Conservation (phyloP, 2,329 filamentous ascomycete species). For the Colletotrichum higginsianum region DNA sequence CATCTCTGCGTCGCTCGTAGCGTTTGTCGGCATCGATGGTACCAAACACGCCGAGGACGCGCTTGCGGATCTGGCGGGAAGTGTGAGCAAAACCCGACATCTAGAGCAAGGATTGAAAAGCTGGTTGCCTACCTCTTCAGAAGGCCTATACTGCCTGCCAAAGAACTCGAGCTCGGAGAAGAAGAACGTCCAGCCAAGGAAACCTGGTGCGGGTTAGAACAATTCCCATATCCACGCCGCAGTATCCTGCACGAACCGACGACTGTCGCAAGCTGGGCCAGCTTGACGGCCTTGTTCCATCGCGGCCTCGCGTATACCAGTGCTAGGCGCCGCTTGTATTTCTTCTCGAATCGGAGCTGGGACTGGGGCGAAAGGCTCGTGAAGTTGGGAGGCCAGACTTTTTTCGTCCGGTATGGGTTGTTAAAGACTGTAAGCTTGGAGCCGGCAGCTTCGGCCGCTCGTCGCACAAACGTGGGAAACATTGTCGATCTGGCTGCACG, state of each 20-base stretch:
- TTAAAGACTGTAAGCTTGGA: constrained; percentile 57
- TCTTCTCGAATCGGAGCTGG: constrained; percentile 84
- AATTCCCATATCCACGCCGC: not conserved
- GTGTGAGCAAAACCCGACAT: not conserved
- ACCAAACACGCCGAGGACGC: constrained; percentile 57
- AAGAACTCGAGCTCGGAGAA: constrained; percentile 62
- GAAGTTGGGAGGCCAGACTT: constrained; percentile 85
- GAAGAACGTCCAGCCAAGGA: constrained; percentile 57
- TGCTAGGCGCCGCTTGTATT: constrained; percentile 79
- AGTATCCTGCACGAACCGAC: constrained; percentile 62
- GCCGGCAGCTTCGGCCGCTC: constrained; percentile 42
- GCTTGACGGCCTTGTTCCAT: constrained; percentile 76
- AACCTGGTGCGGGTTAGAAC: constrained; percentile 48
- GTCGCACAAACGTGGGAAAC: constrained; percentile 53
- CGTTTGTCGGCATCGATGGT: constrained; percentile 58
- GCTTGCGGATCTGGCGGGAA: constrained; percentile 52
- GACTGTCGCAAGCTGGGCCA: constrained; percentile 74
- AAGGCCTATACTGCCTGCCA: constrained; percentile 59
- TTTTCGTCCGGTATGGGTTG: constrained; percentile 77
- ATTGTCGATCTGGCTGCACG: constrained; percentile 44
- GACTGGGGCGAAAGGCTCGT: constrained; percentile 77
- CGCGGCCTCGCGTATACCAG: constrained; percentile 73
- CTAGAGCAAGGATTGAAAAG: not conserved
- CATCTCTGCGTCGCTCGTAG: constrained; percentile 58
- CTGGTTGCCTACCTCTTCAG: constrained; percentile 54